Evolutionary conservation across 2,329 filamentous ascomycete genomes (phyloP).

Genomic region (Nemania sp.): DNA sequence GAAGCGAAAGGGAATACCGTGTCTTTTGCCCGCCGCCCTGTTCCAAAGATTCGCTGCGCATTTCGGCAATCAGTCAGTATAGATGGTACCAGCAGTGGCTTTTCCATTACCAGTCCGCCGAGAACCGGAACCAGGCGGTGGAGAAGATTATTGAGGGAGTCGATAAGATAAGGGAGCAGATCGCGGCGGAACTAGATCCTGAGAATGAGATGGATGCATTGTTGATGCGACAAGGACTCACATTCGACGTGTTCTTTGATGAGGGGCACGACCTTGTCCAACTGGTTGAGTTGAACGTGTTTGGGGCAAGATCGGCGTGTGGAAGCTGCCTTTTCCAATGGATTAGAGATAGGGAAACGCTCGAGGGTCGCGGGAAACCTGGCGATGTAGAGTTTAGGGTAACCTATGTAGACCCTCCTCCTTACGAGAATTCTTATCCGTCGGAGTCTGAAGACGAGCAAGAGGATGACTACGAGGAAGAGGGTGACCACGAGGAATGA

Average conservation of each 20-base stretch:
- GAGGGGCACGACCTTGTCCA: conserved; percentile 31
- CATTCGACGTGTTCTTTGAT: conserved; percentile 48
- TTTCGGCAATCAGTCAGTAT: conserved; percentile 48
- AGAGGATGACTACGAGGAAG: too few relatives aligned
- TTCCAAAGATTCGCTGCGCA: conserved; percentile 18
- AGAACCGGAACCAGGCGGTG: conserved; percentile 16
- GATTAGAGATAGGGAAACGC: conserved; percentile 41
- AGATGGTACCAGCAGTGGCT: conserved; percentile 44
- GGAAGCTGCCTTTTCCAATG: conserved; percentile 52
- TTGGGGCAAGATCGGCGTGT: conserved; percentile 48
- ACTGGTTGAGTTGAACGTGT: conserved; percentile 51
- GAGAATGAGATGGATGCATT: conserved; percentile 34
- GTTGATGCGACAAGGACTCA: conserved; percentile 45
- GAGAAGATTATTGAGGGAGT: conserved; percentile 29
- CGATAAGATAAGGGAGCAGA: conserved; percentile 31
- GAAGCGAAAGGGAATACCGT: conserved; percentile 44
- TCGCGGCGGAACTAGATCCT: conserved; percentile 34
- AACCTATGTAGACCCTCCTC: too few relatives aligned
- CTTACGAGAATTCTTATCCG: too few relatives aligned
- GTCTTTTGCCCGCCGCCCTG: conserved; percentile 46
- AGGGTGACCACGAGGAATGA: too few relatives aligned
- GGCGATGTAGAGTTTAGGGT: conserved; percentile 39
- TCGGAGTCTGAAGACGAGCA: too few relatives aligned
- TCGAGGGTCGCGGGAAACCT: conserved; percentile 29
- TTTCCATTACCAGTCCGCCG: conserved; percentile 19